Percentiles rank a stretch among this genome's conserved stretches.
Conservation (phyloP, 305 asterid genomes). For the Solanum hybrid region DNA sequence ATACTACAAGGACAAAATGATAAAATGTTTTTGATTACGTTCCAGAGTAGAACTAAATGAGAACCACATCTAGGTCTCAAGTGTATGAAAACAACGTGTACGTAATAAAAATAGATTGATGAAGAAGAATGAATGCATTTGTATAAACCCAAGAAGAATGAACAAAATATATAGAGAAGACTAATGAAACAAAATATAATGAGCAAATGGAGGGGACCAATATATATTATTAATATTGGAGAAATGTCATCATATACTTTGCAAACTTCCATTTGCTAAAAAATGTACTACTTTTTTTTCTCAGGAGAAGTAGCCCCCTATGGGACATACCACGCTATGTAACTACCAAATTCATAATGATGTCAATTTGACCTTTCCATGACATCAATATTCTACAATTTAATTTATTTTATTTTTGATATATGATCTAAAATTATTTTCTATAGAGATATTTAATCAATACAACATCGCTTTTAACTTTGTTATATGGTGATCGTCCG, state of each 20-base stretch:
- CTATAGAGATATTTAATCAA: not conserved
- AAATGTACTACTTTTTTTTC: not conserved
- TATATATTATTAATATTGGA: not conserved
- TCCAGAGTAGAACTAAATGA: not conserved
- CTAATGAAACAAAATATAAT: constrained; percentile 1
- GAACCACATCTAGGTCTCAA: not conserved
- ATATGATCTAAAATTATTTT: not conserved
- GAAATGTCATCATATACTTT: not conserved
- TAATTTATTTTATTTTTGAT: not conserved
- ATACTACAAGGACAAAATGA: not conserved
- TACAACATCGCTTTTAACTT: not conserved
- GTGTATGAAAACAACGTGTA: constrained; percentile 21
- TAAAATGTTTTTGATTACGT: constrained; percentile 2
- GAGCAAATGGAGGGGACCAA: not conserved
- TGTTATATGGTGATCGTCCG: no score
- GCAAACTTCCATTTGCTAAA: constrained; percentile 4
- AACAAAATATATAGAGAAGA: constrained; percentile 12
- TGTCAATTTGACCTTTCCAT: constrained; percentile 51
- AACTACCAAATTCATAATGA: constrained; percentile 24
- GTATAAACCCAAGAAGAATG: constrained; percentile 32
- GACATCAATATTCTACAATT: constrained; percentile 31
- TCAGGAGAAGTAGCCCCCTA: constrained; percentile 1
- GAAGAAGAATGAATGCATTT: not conserved
- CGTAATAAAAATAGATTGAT: not conserved
- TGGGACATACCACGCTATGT: constrained; percentile 1